Evolutionary conservation across 495 filamentous ascomycete genomes (phyloP).

Genomic region (Neurospora intermedia): DNA sequence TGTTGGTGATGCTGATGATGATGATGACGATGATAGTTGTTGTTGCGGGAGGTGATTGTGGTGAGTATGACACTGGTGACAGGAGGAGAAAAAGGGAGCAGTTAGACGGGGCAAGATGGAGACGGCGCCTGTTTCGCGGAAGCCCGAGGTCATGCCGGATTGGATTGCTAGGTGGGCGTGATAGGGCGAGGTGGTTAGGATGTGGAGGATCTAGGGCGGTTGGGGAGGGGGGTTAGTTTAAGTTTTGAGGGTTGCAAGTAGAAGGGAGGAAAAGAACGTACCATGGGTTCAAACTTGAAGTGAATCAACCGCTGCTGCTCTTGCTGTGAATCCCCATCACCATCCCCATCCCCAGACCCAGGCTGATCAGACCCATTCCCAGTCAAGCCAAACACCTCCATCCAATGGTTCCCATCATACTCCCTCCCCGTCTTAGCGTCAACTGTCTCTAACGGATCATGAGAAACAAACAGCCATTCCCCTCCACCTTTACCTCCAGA

Average conservation of each 20-base stretch:
- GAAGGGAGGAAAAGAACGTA: conserved; percentile 28
- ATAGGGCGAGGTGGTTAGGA: conserved; percentile 60
- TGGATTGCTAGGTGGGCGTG: conserved; percentile 62
- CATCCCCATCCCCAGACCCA: conserved; percentile 2
- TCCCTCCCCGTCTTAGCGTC: neutral
- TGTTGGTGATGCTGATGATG: neutral
- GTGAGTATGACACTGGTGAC: conserved; percentile 12
- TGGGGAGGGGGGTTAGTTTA: neutral
- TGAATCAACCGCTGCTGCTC: conserved; percentile 52
- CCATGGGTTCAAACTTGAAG: conserved; percentile 93
- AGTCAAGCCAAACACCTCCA: conserved; percentile 5
- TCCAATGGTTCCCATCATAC: conserved; percentile 3
- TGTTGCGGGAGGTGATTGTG: conserved; percentile 17
- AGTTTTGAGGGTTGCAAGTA: neutral
- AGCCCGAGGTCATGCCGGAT: conserved; percentile 69
- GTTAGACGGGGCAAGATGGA: conserved; percentile 18
- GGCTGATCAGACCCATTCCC: neutral
- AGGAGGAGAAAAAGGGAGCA: neutral
- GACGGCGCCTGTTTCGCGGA: conserved; percentile 76
- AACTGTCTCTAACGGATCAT: conserved; percentile 49
- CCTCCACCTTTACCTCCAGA: conserved; percentile 74
- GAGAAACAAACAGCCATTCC: conserved; percentile 78
- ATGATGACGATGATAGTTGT: neutral
- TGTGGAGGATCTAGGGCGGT: conserved; percentile 64
- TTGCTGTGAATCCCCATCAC: conserved; percentile 1